phyloP scores from a whole-genome alignment of 2,329 filamentous ascomycete species.

The Cylindrodendrum hubeiense region DNA sequence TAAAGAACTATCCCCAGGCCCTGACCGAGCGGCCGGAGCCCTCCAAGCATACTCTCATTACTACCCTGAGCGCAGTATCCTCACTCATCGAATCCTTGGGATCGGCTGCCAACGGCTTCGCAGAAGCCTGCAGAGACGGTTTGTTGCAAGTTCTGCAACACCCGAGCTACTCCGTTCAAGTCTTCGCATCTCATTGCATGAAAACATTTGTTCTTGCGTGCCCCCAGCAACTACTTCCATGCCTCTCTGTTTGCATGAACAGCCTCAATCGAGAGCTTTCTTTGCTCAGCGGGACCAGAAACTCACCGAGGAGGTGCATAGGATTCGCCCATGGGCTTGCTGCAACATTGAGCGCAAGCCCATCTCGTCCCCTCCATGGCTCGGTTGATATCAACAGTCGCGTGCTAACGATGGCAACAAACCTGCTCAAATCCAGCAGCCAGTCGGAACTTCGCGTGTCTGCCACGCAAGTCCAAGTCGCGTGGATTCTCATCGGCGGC shows the following conservation, averaged over 20 bases:
- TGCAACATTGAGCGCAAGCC: conserved; percentile 90
- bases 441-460: conserved; percentile 92
- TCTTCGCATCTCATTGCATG: conserved; percentile 87
- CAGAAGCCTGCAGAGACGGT: conserved; percentile 87
- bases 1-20: conserved; percentile 95
- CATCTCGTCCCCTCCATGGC: conserved; percentile 88
- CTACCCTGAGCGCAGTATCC: conserved; percentile 81
- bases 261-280: conserved; percentile 89
- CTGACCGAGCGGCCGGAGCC: conserved; percentile 90
- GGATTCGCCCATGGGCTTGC: conserved; percentile 94
- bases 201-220: conserved; percentile 90
- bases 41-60: conserved; percentile 85
- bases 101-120: conserved; percentile 82
- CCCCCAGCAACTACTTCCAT: conserved; percentile 90
- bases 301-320: conserved; percentile 85
- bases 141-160: conserved; percentile 92
- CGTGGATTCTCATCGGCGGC: conserved; percentile 96
- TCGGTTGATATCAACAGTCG: conserved; percentile 96
- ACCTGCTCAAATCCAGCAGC: conserved; percentile 90
- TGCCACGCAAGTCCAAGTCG: conserved; percentile 95
- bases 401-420: conserved; percentile 90
- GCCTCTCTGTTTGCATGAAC: conserved; percentile 96
- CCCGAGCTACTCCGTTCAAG: conserved; percentile 95
- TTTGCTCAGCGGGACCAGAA: conserved; percentile 79
- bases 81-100: conserved; percentile 84